phyloP scores from a whole-genome alignment of 192 early-diverging fungal genomes.

The Backusella westeae region DNA sequence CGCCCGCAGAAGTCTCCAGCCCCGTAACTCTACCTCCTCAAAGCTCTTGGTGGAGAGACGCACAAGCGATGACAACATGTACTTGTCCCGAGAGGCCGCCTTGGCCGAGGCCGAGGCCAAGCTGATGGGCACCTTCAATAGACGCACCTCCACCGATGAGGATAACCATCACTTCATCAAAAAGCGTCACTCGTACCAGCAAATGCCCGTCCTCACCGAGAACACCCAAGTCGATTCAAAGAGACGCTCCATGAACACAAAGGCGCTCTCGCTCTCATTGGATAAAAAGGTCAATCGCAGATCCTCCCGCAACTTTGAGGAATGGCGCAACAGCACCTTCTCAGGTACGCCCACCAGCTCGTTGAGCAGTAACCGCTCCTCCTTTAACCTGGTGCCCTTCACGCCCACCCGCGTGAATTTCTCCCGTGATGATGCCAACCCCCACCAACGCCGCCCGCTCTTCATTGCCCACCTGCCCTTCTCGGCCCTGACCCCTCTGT shows the following conservation, averaged over 20 bases:
- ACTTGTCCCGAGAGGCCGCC: slow-evolving; percentile 29
- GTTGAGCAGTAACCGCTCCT: slow-evolving; percentile 2
- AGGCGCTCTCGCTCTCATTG: slow-evolving; percentile 27
- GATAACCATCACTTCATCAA: neutral
- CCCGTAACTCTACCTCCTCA: neutral
- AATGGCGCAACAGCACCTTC: slow-evolving; percentile 36
- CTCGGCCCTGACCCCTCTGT: slow-evolving; percentile 48
- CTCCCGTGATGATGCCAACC: slow-evolving; percentile 43
- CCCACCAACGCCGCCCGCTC: slow-evolving; percentile 49
- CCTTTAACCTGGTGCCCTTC: slow-evolving; percentile 40
- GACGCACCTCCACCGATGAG: slow-evolving; percentile 3
- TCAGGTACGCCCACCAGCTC: slow-evolving; percentile 15
- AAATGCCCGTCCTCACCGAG: slow-evolving; percentile 30
- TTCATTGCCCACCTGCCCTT: slow-evolving; percentile 58
- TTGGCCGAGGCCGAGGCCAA: slow-evolving; percentile 42
- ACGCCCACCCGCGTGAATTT: slow-evolving; percentile 48
- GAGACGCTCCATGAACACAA: slow-evolving; percentile 35
- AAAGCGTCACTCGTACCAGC: slow-evolving; percentile 17
- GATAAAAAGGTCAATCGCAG: slow-evolving; percentile 25
- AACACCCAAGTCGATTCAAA: neutral
- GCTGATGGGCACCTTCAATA: slow-evolving; percentile 36
- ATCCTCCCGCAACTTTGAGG: slow-evolving; percentile 43
- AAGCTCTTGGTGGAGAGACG: slow-evolving; percentile 5
- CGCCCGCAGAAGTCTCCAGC: neutral
- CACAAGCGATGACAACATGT: slow-evolving; percentile 15